These are phyloP conservation scores for Aschersonia sp. DNA, from an alignment of 2,329 filamentous ascomycete species.

Conservation along the genomic window DNA sequence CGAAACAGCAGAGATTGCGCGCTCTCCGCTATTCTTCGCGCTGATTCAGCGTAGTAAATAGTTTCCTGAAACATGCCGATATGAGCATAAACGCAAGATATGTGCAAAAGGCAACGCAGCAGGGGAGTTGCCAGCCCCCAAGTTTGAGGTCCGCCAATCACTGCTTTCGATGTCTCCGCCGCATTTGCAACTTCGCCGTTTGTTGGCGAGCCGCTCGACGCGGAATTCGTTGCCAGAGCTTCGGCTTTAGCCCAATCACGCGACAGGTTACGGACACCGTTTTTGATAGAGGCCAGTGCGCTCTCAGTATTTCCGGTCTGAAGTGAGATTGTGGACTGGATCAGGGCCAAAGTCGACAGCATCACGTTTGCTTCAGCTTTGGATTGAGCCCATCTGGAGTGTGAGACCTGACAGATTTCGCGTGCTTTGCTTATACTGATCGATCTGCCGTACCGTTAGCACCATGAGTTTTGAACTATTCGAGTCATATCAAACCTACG, in stretches of 20 bases:
- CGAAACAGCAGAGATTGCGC: conserved; percentile 46
- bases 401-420: conserved; percentile 15
- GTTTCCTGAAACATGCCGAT: conserved; percentile 82
- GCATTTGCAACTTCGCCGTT: conserved; percentile 14
- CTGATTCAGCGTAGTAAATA: conserved; percentile 74
- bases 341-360: conserved; percentile 23
- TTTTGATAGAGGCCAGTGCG: conserved; percentile 41
- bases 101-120: conserved; percentile 54
- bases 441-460: conserved; percentile 8
- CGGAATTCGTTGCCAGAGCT: conserved; percentile 10
- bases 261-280: conserved; percentile 39
- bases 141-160: conserved; percentile 41
- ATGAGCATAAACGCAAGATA: conserved; percentile 67
- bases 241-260: conserved; percentile 41
- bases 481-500: conserved; percentile 15
- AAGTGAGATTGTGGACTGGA: conserved; percentile 52
- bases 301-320: conserved; percentile 43
- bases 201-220: conserved; percentile 14
- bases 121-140: conserved; percentile 69
- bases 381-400: conserved; percentile 17
- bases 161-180: conserved; percentile 7
- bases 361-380: conserved; percentile 17
- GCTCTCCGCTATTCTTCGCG: conserved; percentile 59
- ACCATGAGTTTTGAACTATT: conserved; percentile 2
- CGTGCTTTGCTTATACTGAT: conserved; percentile 24